Evolutionary conservation across 2,329 filamentous ascomycete genomes (phyloP), one percentile per base, ranked within the genome.

Genomic region (Exophiala sp.): DNA sequence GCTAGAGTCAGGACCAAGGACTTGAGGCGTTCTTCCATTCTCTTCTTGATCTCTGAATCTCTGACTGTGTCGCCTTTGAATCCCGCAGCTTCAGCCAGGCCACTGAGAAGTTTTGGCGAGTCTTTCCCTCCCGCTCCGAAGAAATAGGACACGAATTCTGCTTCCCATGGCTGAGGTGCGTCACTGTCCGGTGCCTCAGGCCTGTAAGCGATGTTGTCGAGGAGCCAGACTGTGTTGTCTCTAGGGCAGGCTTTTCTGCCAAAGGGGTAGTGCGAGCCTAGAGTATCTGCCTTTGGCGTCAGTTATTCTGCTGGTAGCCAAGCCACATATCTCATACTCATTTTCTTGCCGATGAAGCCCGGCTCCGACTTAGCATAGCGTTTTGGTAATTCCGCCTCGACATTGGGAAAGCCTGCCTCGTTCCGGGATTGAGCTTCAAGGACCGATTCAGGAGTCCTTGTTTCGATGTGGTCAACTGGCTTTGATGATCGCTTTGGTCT

Each of bases 131-230:
- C 80, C 62, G 82, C 81, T 56, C 85, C 80, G 60, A 96, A 95
- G 50, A 88, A 86, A 38, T 86, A 87, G 1, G 85, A 81, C 0
- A 95, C 82, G 55, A 90, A 89, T 64, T 96, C 88, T 21, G 85
- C 85, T 62, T 86, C 76, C 88, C 89, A 96, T 45, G 62, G 55
- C 64, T 66, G 46, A 41, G 34, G n/a, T 10, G 23, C 19, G 1
- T 68, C 66, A 50, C 66, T 61, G 14, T 62, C 60, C 52, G 62
- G 39, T 55, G 65, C 64, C 46, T 63, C 43, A 19, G 66, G 61
- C 53, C 80, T 79, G 65, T 85, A 91, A 3, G 89, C 90, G 2
- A 86, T 91, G 63, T 93, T 95, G 71, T 97, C 89, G 41, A 96
- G 74, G 6, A 96, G 73, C 91, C 91, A 96, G 34, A 96, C 82